Base-by-base conservation (phyloP, 495 filamentous ascomycete genomes). In the Cryomyces minteri region DNA sequence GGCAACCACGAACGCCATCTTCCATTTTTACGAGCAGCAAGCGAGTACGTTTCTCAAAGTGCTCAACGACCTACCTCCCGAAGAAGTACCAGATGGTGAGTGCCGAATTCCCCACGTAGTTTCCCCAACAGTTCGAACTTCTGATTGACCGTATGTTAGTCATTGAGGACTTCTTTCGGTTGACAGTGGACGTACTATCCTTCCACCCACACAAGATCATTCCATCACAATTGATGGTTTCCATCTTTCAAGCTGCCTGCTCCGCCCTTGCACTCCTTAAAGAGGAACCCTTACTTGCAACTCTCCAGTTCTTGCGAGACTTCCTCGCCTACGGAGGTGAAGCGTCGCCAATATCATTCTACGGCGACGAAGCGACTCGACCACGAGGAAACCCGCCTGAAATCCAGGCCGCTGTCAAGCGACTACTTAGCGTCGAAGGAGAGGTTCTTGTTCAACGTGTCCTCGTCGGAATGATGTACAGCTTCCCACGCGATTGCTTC, bases 401-500 rank as follows among this genome's bases (percentile, higher is more conserved):
- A 10, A 41, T 65, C 40, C 62, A 50, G 48, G 63, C 68, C 31
- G 72, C 77, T 14, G 81, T 99, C 43, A 82, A 79, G 59, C 62
- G 72, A 39, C 72, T 95, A 33, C 58, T 93, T 41, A 43, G 70
- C 2, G 65, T 69, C 0, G 76, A 88, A 42, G 90, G 92, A 41
- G 80, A 87, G 58, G 59, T 73, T 28, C 68, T 99, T 32, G 72
- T 84, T 18, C 86, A 93, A 58, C 82, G 84, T 38, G 74, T 92
- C 36, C 64, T 96, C 56, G 87, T 86, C 4, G 90, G 90, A 50
- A 88, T 99, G 87, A 95, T 99, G 88, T 95, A 94, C 58, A 85
- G 77, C 0, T 99, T 96, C 68, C 90, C 90, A 0, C 73, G 77
- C 39, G 92, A 94, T 58, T 95, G 87, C 63, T 87, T 96, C 60